These are phyloP conservation scores for Hyaloperonospora arabidopsidis DNA, from an alignment of 352 stramenopile genomes.

Conservation along the genomic window DNA sequence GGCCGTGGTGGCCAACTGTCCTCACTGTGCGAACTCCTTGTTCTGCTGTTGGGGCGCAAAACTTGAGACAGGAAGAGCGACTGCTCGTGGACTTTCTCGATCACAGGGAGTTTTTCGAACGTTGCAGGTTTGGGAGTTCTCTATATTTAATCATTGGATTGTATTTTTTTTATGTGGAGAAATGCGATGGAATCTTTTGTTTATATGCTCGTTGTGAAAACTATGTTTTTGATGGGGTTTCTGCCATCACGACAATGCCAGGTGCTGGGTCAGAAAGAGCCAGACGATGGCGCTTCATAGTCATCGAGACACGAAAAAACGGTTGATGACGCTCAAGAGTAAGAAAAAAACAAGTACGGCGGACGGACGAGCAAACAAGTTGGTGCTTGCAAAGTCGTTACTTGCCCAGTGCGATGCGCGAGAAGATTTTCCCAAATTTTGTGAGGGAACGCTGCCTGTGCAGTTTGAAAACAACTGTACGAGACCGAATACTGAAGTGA, in stretches of 20 bases:
- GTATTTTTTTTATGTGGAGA: too few species aligned
- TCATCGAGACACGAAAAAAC: slow-evolving; percentile 14
- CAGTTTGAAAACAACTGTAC: slow-evolving; percentile 25
- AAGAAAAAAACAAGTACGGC: slow-evolving; percentile 10
- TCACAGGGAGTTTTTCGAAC: slow-evolving; percentile 24
- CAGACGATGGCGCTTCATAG: slow-evolving; percentile 33
- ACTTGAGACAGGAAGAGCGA: slow-evolving; percentile 31
- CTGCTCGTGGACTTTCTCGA: slow-evolving; percentile 59
- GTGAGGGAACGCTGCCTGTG: slow-evolving; percentile 35
- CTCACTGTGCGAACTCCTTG: slow-evolving; percentile 39
- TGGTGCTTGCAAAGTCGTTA: slow-evolving; percentile 31
- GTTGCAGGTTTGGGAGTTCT: slow-evolving; percentile 11
- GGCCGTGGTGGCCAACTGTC: slow-evolving; percentile 60
- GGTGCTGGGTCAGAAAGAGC: slow-evolving; percentile 44
- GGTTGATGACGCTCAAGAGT: slow-evolving; percentile 10
- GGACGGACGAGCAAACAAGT: slow-evolving; percentile 6
- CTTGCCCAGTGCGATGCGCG: slow-evolving; percentile 29
- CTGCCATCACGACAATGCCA: slow-evolving; percentile 1
- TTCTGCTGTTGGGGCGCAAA: slow-evolving; percentile 19
- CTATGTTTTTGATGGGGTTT: background rate
- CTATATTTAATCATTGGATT: too few species aligned
- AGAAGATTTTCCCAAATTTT: slow-evolving; percentile 47
- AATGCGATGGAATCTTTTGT: too few species aligned
- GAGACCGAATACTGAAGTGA: slow-evolving; percentile 21
- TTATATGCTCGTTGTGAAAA: background rate